phyloP scores from a whole-genome alignment of 371 early-diverging fungal genomes.

The Mucor lusitanicus region DNA sequence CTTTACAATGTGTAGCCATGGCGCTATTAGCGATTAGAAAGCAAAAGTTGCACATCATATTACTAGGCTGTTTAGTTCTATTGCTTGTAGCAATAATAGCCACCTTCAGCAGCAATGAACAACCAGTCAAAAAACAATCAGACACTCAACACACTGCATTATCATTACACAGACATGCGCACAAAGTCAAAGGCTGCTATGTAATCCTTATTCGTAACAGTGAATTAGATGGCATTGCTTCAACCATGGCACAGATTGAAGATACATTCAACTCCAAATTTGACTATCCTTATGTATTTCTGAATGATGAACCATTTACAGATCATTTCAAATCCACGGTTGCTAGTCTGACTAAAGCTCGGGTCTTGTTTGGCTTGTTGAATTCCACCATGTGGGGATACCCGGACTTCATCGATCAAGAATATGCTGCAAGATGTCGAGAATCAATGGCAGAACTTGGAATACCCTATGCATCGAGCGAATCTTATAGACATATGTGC shows the following conservation, averaged over 20 bases:
- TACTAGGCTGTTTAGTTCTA: not conserved
- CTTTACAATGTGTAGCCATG: not conserved
- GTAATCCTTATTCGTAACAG: constrained; percentile 75
- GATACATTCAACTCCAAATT: constrained; percentile 81
- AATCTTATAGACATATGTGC: constrained; percentile 95
- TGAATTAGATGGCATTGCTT: constrained; percentile 71
- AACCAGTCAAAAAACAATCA: not conserved
- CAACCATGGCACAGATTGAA: constrained; percentile 77
- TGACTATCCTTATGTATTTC: constrained; percentile 87
- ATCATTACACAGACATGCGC: not conserved
- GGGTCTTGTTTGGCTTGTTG: constrained; percentile 54
- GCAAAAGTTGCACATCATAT: not conserved
- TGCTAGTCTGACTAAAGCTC: constrained; percentile 43
- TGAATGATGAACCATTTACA: constrained; percentile 81
- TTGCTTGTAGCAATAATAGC: not conserved
- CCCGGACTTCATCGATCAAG: constrained; percentile 79
- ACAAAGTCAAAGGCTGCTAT: constrained; percentile 40
- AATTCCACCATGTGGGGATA: constrained; percentile 78
- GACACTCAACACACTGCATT: not conserved
- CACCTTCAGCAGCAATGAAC: not conserved
- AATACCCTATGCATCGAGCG: constrained; percentile 81
- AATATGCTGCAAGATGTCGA: constrained; percentile 61
- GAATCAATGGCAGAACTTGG: constrained; percentile 55
- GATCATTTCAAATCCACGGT: constrained; percentile 67
- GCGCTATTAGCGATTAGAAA: not conserved